Percentiles rank a stretch among this genome's conserved stretches.
Conservation (phyloP, 2,329 filamentous ascomycete species). For the Ceratocystis huliohia region DNA sequence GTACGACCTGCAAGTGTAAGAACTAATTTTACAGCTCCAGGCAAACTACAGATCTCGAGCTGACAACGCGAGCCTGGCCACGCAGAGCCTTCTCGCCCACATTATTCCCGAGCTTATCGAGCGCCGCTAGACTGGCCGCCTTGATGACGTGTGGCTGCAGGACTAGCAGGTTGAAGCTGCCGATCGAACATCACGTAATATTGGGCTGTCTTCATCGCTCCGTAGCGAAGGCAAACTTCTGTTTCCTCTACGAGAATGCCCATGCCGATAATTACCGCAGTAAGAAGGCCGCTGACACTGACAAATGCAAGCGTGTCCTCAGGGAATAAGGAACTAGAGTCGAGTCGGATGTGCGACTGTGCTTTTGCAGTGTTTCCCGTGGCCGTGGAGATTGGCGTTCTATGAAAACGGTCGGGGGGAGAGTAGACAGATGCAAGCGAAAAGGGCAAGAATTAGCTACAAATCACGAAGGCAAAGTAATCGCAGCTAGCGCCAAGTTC, state of each 20-base stretch:
- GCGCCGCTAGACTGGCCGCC: slow-evolving; percentile 53
- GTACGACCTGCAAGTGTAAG: too few species aligned
- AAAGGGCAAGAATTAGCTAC: neutral
- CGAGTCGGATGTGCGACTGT: slow-evolving; percentile 16
- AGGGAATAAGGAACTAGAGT: slow-evolving; percentile 29
- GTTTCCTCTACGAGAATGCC: slow-evolving; percentile 52
- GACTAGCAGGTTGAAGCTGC: slow-evolving; percentile 51
- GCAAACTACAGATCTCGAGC: too few species aligned
- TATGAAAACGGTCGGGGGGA: neutral
- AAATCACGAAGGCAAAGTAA: neutral
- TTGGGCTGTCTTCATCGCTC: slow-evolving; percentile 45
- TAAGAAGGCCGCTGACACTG: slow-evolving; percentile 48
- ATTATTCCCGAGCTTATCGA: slow-evolving; percentile 53
- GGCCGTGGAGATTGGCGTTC: neutral
- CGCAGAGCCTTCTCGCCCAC: slow-evolving; percentile 56
- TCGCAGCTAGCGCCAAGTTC: neutral
- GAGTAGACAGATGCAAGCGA: neutral
- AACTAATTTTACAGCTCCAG: too few species aligned
- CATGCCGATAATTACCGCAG: slow-evolving; percentile 58
- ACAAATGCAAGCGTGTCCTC: slow-evolving; percentile 34
- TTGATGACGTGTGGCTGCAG: slow-evolving; percentile 57
- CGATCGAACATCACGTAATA: slow-evolving; percentile 54
- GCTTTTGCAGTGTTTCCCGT: neutral
- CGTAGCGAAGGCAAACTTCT: slow-evolving; percentile 41
- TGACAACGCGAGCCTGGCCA: too few species aligned